Evolutionary conservation across 768 basidiomycete species (phyloP), one percentile per base, ranked within the genome.

Genomic region (Holtermanniella nyarrowii): DNA sequence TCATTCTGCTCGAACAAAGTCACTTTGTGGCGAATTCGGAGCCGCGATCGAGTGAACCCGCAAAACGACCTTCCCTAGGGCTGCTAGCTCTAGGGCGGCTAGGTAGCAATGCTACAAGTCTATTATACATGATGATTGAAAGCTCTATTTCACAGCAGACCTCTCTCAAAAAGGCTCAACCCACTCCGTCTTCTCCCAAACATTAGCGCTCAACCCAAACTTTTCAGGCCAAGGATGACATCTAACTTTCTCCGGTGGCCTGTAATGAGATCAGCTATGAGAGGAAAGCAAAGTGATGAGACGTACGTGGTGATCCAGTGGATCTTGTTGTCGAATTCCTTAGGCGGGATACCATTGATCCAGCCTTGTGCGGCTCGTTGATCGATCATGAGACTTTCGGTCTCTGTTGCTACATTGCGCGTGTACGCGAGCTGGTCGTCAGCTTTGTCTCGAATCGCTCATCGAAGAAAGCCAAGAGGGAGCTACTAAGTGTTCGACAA

Each of bases 171-270:
- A 68, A 4, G 70, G 68, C 12, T 54, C 48, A 1, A 65, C 64
- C 70, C 68, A 69, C 45, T 49, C 46, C 23, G 58, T 66, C 22
- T 54, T 49, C 48, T 65, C 62, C 70, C 70, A 71, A 1, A 71
- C 66, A 57, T 71, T 71, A 27, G 56, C 62, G 24, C 56, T 54
- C 13, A 71, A 41, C 0, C 70, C 70, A 47, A 57, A 52, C 13
- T 44, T 54, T 40, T 71, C 68, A 3, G 70, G 70, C 70, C 70
- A 71, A 18, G 68, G 58, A 59, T 71, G 66, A 59, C 70, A 71
- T 25, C 66, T 49, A n/a, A 71, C 64, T 50, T 62, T 64, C 11
- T 44, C 39, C 1, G 70, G 70, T 3, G 70, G 70, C 48, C 65
- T 69, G 39, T 4, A 2, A 26, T 43, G 16, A 42, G 23, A 47